A percentile compares a stretch with the other conserved stretches of the same genome.
Evolutionary conservation across 2,329 filamentous ascomycete genomes (phyloP).

Genomic region (Colletotrichum brevisporum): DNA sequence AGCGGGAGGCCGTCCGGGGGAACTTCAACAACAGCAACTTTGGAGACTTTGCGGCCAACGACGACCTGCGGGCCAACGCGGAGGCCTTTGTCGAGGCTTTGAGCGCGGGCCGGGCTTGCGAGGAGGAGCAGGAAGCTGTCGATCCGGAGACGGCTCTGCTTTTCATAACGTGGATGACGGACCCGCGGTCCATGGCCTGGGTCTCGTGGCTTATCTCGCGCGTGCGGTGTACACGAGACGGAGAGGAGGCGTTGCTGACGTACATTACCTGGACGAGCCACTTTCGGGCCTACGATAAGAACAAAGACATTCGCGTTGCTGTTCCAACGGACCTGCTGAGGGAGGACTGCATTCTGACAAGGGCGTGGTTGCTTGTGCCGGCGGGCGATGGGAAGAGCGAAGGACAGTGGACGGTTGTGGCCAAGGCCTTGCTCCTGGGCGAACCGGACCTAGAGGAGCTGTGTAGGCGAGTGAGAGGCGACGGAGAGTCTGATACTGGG

Average conservation of each 20-base stretch:
- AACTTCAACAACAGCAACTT: slow-evolving; percentile 24
- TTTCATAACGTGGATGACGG: slow-evolving; percentile 24
- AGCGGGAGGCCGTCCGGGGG: slow-evolving; percentile 13
- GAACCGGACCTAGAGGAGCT: not conserved
- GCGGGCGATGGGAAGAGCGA: not conserved
- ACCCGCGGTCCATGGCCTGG: slow-evolving; percentile 27
- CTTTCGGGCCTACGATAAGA: not conserved
- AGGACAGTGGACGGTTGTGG: slow-evolving; percentile 5
- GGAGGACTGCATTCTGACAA: slow-evolving; percentile 14
- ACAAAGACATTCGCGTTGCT: not conserved
- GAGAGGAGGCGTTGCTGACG: slow-evolving; percentile 4
- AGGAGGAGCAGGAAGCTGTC: too few relatives aligned
- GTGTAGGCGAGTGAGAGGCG: too few relatives aligned
- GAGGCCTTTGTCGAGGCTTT: not conserved
- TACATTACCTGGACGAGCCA: not conserved
- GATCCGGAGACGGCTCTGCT: not conserved
- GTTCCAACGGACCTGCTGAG: slow-evolving; percentile 19
- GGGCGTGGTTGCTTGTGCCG: slow-evolving; percentile 22
- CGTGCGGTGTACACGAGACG: not conserved
- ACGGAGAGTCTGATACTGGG: not conserved
- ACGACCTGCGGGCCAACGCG: not conserved
- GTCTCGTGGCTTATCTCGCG: slow-evolving; percentile 5
- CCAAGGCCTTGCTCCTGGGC: slow-evolving; percentile 12
- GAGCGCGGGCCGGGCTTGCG: too few relatives aligned
- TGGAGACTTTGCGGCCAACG: slow-evolving; percentile 11